Conservation (phyloP, 2,329 filamentous ascomycete genomes). For the Chrysosporium queenslandicum region DNA sequence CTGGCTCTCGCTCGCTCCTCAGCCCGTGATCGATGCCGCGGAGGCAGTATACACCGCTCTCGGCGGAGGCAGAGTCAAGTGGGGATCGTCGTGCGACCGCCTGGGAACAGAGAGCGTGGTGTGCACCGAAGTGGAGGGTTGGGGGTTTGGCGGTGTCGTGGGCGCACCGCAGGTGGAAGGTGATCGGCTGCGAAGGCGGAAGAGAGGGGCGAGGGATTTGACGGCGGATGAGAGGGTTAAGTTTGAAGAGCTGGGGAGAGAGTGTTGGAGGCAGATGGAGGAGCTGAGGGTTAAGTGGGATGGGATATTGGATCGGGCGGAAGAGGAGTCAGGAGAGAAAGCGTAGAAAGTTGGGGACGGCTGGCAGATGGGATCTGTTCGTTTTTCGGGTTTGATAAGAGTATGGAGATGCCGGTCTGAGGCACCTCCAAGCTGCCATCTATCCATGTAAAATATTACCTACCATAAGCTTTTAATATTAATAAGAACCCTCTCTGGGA, state of each 20-base stretch:
- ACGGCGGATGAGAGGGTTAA: constrained; percentile 38
- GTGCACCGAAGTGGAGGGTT: constrained; percentile 75
- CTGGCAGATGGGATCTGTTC: no score
- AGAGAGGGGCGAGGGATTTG: constrained; percentile 47
- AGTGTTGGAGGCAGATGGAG: constrained; percentile 37
- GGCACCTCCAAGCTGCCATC: no score
- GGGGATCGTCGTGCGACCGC: constrained; percentile 64
- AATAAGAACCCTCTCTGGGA: no score
- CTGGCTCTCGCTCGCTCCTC: constrained; percentile 64
- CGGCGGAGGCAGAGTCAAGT: constrained; percentile 57
- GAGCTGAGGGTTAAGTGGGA: constrained; percentile 35
- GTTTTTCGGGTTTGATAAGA: no score
- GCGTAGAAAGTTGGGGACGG: no score
- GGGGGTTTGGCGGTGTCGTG: constrained; percentile 56
- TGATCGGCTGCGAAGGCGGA: constrained; percentile 47
- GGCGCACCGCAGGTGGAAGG: constrained; percentile 43
- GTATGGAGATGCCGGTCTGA: no score
- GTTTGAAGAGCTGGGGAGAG: constrained; percentile 34
- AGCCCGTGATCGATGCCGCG: constrained; percentile 34
- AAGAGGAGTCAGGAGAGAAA: constrained; percentile 14
- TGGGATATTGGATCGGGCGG: constrained; percentile 29
- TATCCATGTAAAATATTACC: no score
- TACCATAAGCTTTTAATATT: no score
- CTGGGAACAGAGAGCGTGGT: constrained; percentile 53
- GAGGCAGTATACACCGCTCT: constrained; percentile 47